Evolutionary conservation across 106 monocot genomes (phyloP).

Genomic region (Dioscorea alata): DNA sequence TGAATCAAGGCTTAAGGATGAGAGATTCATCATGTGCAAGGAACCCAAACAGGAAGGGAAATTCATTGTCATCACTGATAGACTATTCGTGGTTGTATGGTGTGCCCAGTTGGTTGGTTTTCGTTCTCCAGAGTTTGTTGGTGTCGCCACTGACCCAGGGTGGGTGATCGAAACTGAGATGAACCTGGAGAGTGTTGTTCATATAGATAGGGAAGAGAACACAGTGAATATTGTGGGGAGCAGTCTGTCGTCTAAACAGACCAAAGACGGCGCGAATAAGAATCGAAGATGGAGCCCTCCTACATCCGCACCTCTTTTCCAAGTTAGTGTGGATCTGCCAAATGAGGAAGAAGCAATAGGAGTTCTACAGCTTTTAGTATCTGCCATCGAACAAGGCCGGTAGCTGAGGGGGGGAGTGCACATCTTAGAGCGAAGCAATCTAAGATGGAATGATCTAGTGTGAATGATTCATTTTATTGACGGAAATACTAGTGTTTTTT

Average conservation of each 20-base stretch:
- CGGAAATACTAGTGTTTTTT: no score
- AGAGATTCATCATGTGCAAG: slow-evolving; percentile 69
- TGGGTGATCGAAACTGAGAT: slow-evolving; percentile 81
- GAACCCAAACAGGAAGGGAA: slow-evolving; percentile 45
- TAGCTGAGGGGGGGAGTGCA: slow-evolving; percentile 31
- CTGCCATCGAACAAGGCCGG: slow-evolving; percentile 45
- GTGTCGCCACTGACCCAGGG: slow-evolving; percentile 51
- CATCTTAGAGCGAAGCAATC: slow-evolving; percentile 60
- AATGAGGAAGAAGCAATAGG: slow-evolving; percentile 69
- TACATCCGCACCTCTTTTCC: slow-evolving; percentile 39
- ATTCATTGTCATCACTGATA: slow-evolving; percentile 56
- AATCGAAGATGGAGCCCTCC: slow-evolving; percentile 28
- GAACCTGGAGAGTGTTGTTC: slow-evolving; percentile 71
- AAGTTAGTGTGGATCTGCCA: slow-evolving; percentile 46
- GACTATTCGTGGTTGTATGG: slow-evolving; percentile 34
- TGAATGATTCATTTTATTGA: no score
- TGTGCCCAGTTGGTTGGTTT: slow-evolving; percentile 47
- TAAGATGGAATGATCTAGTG: slow-evolving; percentile 16
- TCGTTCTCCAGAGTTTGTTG: slow-evolving; percentile 41
- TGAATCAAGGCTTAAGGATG: slow-evolving; percentile 39
- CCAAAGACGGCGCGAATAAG: slow-evolving; percentile 18
- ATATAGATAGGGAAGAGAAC: slow-evolving; percentile 47
- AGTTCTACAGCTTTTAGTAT: slow-evolving; percentile 46
- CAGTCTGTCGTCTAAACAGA: slow-evolving; percentile 31
- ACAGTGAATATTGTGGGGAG: slow-evolving; percentile 74